These are phyloP conservation scores for Ophiostoma sp. DNA, from an alignment of 2,329 filamentous ascomycete genomes.

Conservation along the genomic window DNA sequence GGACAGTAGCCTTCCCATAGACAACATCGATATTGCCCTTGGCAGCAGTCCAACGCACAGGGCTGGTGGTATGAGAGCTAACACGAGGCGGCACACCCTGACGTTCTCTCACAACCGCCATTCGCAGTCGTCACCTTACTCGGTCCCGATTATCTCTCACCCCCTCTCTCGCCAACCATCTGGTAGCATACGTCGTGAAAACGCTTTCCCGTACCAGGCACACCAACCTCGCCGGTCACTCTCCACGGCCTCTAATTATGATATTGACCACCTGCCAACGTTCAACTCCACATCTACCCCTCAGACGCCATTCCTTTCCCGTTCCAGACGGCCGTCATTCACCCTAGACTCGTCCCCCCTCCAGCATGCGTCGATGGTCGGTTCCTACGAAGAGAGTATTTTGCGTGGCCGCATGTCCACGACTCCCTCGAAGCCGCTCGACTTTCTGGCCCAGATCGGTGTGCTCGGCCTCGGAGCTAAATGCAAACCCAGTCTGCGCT, in stretches of 20 bases:
- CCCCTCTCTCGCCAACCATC: constrained; percentile 39
- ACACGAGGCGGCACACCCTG: constrained; percentile 68
- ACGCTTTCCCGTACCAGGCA: constrained; percentile 67
- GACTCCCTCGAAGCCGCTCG: constrained; percentile 84
- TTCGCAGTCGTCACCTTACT: constrained; percentile 40
- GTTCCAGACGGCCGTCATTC: constrained; percentile 67
- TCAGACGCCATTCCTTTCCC: constrained; percentile 52
- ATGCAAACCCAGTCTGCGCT: constrained; percentile 81
- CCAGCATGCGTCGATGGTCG: constrained; percentile 92
- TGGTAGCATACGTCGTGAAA: constrained; percentile 54
- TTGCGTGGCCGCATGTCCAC: constrained; percentile 95
- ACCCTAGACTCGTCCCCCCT: constrained; percentile 73
- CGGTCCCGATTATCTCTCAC: constrained; percentile 24
- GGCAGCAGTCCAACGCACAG: constrained; percentile 37
- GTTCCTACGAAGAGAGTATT: constrained; percentile 97
- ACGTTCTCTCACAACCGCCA: constrained; percentile 55
- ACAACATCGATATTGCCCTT: constrained; percentile 50
- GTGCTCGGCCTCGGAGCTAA: constrained; percentile 79
- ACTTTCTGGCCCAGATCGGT: constrained; percentile 93
- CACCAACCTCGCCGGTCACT: constrained; percentile 77
- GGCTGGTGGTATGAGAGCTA: constrained; percentile 28
- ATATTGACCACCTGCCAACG: constrained; percentile 31
- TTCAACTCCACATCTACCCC: constrained; percentile 34
- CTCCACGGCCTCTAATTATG: constrained; percentile 56
- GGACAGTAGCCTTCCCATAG: constrained; percentile 43